Evolutionary conservation across 2,329 filamentous ascomycete species (phyloP).

Genomic region (Aspergillus versicolor): DNA sequence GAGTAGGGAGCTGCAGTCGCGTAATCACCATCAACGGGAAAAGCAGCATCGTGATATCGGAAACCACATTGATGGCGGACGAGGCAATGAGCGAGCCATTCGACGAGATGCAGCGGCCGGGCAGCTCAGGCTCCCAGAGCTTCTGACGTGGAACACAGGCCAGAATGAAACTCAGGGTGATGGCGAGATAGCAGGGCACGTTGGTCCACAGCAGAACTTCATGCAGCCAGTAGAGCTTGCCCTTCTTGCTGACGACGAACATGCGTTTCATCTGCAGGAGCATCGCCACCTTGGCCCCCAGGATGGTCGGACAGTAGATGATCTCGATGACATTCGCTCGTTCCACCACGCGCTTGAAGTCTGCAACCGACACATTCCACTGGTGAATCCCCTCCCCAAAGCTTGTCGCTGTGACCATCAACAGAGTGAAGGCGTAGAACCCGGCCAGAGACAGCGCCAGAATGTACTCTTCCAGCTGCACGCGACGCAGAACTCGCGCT

Average conservation of each 20-base stretch:
- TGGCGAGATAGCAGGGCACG: background rate
- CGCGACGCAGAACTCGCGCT: background rate
- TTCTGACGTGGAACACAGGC: too few species aligned
- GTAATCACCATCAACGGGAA: background rate
- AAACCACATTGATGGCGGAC: background rate
- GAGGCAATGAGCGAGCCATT: constrained; percentile 2
- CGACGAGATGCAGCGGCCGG: background rate
- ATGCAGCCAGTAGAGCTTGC: background rate
- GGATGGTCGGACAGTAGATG: constrained; percentile 5
- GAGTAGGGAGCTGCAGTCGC: background rate
- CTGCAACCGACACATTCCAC: too few species aligned
- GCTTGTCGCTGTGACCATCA: background rate
- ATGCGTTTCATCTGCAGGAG: constrained; percentile 4
- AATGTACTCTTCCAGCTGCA: constrained; percentile 3
- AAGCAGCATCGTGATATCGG: constrained; percentile 1
- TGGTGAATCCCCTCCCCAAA: too few species aligned
- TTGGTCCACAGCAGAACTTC: constrained; percentile 2
- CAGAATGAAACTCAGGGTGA: too few species aligned
- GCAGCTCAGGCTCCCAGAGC: background rate
- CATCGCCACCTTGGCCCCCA: constrained; percentile 4
- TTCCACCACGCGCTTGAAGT: background rate
- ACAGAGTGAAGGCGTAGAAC: background rate
- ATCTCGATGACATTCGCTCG: constrained; percentile 1
- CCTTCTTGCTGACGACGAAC: background rate
- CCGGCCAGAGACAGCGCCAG: background rate